Base-by-base conservation (phyloP, 169 alveolate genomes). In the Miamiensis avidus region DNA sequence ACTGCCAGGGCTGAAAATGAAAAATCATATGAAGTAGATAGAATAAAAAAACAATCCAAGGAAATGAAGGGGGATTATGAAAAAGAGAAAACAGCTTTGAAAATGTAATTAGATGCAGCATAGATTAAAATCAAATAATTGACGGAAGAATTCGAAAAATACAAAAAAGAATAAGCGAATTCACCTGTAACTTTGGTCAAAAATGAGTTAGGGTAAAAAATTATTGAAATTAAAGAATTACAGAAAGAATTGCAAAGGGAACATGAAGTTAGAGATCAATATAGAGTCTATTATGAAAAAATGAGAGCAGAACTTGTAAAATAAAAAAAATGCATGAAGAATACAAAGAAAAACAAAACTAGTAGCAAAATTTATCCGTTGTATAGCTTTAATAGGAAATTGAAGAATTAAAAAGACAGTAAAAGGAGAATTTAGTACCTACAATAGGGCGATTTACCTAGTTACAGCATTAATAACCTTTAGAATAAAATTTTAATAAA, bases 241-340 rank as follows among this genome's bases (percentile, higher is more conserved):
- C 75, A 86, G 72, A 86, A 86, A 33, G 90, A 86, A 26, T 64
- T 86, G 16, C 81, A 81, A 32, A 79, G 84, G 49, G 32, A 82
- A n/a, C 81, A 79, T 65, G 76, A 86, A 81, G 75, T 86, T 0
- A 86, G 81, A 69, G 90, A 86, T 25, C 75, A 79, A 34, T 82
- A 86, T 76, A 86, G 81, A 69, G 49, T 74, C 29, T 86, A 86
- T 81, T 86, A 86, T 75, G 90, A 86, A 65, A 86, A 86, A 75
- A 33, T 86, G 33, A 86, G 90, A 81, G 87, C 72, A 31, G 90
- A 86, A 64, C 29, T 86, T 0, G 65, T 86, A 29, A 86, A 81
- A 81, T 65, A 81, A 75, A 86, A 86, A 74, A 81, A 65, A 25
- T 34, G 31, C 25, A 65, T 30, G 81, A 86, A 33, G 82, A 76